Conservation (phyloP, 2,329 filamentous ascomycete genomes). For the Thelonectria discophora region DNA sequence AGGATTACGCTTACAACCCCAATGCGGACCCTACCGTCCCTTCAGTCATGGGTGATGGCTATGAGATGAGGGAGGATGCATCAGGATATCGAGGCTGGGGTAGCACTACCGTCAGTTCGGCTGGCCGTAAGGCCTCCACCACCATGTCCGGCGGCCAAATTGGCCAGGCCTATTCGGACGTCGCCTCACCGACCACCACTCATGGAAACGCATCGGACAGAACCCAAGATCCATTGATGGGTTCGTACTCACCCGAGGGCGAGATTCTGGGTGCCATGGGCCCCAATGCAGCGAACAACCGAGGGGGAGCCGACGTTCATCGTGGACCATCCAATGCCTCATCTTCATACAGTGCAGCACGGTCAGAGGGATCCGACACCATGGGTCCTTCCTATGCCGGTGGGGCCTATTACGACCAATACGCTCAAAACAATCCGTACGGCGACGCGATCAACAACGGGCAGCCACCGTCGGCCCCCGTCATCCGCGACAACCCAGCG, state of each 20-base stretch:
- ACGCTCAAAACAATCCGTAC: conserved; percentile 66
- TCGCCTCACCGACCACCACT: conserved; percentile 64
- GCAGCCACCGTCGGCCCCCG: conserved; percentile 68
- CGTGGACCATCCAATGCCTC: conserved; percentile 95
- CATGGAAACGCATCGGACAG: conserved; percentile 72
- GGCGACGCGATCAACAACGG: conserved; percentile 51
- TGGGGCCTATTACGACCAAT: conserved; percentile 66
- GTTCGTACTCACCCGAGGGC: conserved; percentile 69
- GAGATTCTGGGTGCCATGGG: conserved; percentile 88
- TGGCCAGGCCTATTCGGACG: conserved; percentile 76
- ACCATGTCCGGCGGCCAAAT: conserved; percentile 81
- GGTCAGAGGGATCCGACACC: conserved; percentile 74
- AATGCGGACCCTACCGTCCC: conserved; percentile 88
- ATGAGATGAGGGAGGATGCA: conserved; percentile 82
- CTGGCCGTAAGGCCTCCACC: conserved; percentile 85
- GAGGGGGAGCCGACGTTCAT: conserved; percentile 73
- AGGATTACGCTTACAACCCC: conserved; percentile 98
- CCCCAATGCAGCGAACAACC: conserved; percentile 72
- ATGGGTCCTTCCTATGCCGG: conserved; percentile 58
- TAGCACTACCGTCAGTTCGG: conserved; percentile 74
- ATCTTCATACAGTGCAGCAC: conserved; percentile 88
- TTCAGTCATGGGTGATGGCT: conserved; percentile 60
- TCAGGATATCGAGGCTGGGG: conserved; percentile 96
- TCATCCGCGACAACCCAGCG: conserved; percentile 93
- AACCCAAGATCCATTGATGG: conserved; percentile 71